A percentile compares a stretch with the other conserved stretches of the same genome.
Evolutionary conservation across 2,329 filamentous ascomycete genomes (phyloP).

Genomic region (Aureobasidium sp.): DNA sequence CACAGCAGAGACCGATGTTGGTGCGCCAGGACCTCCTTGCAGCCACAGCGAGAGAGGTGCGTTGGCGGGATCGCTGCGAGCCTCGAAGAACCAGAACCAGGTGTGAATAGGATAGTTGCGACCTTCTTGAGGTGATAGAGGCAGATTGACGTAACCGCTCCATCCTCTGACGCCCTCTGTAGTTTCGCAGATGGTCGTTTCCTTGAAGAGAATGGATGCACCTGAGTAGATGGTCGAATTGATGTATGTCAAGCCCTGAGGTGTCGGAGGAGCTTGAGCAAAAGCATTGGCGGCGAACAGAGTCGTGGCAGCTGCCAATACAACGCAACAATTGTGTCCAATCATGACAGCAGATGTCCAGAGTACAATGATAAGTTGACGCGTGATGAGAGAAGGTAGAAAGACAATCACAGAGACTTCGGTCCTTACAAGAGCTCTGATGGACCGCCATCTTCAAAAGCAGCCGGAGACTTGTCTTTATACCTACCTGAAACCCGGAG

Average conservation of each 20-base stretch:
- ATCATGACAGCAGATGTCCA: no score
- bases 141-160: conserved; percentile 22
- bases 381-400: no score
- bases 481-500: no score
- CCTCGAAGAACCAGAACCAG: conserved; percentile 50
- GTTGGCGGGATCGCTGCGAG: conserved; percentile 38
- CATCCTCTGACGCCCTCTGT: conserved; percentile 41
- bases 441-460: background rate
- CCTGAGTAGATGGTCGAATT: background rate
- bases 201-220: background rate
- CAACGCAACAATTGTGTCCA: no score
- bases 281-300: background rate
- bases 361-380: no score
- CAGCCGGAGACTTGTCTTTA: background rate
- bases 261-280: background rate
- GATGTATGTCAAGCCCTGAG: background rate
- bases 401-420: no score
- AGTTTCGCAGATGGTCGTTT: conserved; percentile 34
- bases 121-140: background rate
- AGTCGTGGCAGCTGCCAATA: background rate
- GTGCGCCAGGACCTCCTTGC: conserved; percentile 56
- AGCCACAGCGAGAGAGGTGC: conserved; percentile 52
- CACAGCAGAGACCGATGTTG: conserved; percentile 55
- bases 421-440: no score
- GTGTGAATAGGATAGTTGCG: conserved; percentile 23